Base-by-base conservation (phyloP, 1,284 basidiomycete species). In the Irpex sp. region DNA sequence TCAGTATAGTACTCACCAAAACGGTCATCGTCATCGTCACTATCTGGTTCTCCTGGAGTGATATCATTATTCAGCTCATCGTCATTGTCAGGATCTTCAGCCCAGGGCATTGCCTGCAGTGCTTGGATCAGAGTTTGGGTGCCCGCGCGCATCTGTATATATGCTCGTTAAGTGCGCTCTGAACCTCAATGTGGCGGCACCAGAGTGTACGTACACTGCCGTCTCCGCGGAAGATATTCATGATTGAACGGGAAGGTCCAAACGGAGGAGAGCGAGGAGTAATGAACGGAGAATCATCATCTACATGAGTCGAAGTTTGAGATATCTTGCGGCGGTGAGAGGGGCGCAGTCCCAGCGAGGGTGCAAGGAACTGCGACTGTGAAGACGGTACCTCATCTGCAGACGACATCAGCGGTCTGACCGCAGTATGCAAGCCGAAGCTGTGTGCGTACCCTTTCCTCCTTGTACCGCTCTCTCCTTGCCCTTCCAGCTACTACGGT, bases 111-210 rank as follows among this genome's bases (percentile, higher is more conserved):
- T 3, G 90, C 91, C 69, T 93, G 92, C 19, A 93, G 78, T 2
- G 90, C 92, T 76, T 93, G 92, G 55, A 93, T 93, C 58, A 93
- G 83, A 1, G 92, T 90, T 72, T 93, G 92, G 4, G 92, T 93
- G 31, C 91, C 91, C 21, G 87, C 84, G 53, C 90, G 87, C 85
- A 93, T 89, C 92, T 70, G 65, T 35, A 58, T 26, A 21, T 50
- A 21, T 21, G 17, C 19, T 8, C 49, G 17, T 50, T 50, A 21
- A 50, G 17, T 50, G 19, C 7, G 49, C 19, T 50, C n/a, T n/a
- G 11, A n/a, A 65, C 57, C 60, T 58, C 51, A 63, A 60, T 9
- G 58, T 56, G 61, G 55, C 67, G 31, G 58, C 65, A 59, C 26
- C 64, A 60, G 17, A 21, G 21, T 54, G 7, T 46, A 75, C 86